Evolutionary conservation across 1,284 basidiomycete genomes (phyloP).

Genomic region (Leccinum pachyderme): DNA sequence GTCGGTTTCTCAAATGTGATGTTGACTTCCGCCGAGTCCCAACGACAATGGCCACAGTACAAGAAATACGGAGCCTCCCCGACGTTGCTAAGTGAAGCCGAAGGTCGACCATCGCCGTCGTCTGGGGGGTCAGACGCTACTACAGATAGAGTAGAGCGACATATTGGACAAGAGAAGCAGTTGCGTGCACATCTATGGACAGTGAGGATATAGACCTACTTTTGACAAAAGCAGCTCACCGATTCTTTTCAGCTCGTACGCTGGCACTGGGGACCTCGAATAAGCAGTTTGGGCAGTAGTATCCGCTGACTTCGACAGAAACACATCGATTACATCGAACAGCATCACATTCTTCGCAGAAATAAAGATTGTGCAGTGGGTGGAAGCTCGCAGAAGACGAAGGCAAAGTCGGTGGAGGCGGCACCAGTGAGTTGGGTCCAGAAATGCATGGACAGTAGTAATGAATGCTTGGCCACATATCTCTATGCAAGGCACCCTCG

Average conservation of each 20-base stretch:
- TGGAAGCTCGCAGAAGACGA: constrained; percentile 80
- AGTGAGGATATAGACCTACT: constrained; percentile 8
- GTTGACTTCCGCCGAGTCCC: constrained; percentile 90
- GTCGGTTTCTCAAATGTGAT: constrained; percentile 96
- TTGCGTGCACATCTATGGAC: constrained; percentile 86
- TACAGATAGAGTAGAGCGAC: constrained; percentile 83
- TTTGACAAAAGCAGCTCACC: constrained; percentile 44
- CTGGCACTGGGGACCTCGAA: constrained; percentile 98
- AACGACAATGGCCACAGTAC: constrained; percentile 89
- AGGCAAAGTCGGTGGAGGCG: constrained; percentile 71
- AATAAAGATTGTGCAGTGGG: constrained; percentile 83
- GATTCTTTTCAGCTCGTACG: constrained; percentile 93
- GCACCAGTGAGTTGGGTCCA: constrained; percentile 48
- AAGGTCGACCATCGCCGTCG: constrained; percentile 49
- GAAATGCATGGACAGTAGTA: constrained; percentile 75
- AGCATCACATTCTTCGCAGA: constrained; percentile 98
- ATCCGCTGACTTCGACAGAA: constrained; percentile 89
- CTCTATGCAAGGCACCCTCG: background rate
- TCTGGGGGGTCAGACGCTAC: constrained; percentile 85
- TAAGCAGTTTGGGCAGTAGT: constrained; percentile 98
- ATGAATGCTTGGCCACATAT: constrained; percentile 41
- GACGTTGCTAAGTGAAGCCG: constrained; percentile 50
- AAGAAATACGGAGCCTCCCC: constrained; percentile 90
- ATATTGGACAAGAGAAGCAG: constrained; percentile 95
- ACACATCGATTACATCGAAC: constrained; percentile 93